Percentiles rank a stretch among this genome's conserved stretches.
Conservation (phyloP, 805 yeast genomes). For the Vanderwaltozyma tropicalis region DNA sequence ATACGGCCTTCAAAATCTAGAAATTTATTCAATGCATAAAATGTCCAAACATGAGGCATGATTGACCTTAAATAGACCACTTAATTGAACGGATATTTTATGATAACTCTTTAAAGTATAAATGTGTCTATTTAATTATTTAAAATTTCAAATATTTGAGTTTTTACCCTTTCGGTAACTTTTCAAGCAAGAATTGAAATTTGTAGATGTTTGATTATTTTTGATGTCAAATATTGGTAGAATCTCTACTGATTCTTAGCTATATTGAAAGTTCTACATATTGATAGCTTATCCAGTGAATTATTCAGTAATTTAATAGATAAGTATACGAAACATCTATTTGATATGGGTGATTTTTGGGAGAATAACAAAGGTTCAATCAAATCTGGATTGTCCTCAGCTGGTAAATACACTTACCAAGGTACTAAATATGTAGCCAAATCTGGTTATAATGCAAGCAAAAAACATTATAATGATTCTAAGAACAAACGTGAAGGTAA, state of each 20-base stretch:
- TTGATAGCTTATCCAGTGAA: no score
- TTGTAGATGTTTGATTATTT: no score
- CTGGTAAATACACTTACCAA: slow-evolving; percentile 29
- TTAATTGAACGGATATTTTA: neutral
- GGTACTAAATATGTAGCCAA: slow-evolving; percentile 34
- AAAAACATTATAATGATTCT: slow-evolving; percentile 23
- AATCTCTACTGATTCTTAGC: no score
- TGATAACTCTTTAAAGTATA: neutral
- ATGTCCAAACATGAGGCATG: slow-evolving; percentile 12
- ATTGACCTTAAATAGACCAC: neutral
- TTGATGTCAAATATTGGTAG: no score
- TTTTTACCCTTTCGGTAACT: no score
- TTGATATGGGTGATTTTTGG: slow-evolving; percentile 29
- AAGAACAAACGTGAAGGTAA: slow-evolving; percentile 9
- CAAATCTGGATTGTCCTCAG: slow-evolving; percentile 27
- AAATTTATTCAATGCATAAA: slow-evolving; percentile 6
- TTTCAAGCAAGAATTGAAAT: no score
- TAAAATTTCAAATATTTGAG: neutral
- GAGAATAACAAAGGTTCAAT: slow-evolving; percentile 34
- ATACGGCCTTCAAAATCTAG: slow-evolving; percentile 1
- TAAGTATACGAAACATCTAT: no score
- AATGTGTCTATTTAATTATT: neutral
- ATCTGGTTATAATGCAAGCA: slow-evolving; percentile 33
- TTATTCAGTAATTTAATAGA: no score
- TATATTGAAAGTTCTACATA: no score